Evolutionary conservation across 2,329 filamentous ascomycete genomes (phyloP).

Genomic region (Mollisia scopiformis): DNA sequence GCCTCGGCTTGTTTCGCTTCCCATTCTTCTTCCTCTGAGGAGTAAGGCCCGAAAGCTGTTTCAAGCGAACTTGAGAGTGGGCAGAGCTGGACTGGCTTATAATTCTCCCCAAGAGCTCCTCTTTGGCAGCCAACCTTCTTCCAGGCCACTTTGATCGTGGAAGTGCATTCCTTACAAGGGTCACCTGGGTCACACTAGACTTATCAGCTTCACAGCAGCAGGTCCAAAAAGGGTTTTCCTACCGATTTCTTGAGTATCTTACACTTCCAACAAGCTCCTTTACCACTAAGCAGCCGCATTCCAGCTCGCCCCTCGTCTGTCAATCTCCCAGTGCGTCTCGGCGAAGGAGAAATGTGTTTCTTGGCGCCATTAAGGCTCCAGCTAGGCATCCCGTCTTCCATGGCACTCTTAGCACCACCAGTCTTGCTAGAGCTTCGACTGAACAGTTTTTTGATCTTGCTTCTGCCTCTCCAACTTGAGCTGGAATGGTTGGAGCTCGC

Average conservation of each 20-base stretch:
- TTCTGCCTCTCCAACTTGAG: constrained; percentile 11
- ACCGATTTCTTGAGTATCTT: constrained; percentile 10
- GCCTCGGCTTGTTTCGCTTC: constrained; percentile 9
- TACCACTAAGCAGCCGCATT: constrained; percentile 5
- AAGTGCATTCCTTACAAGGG: constrained; percentile 9
- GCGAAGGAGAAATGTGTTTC: constrained; percentile 4
- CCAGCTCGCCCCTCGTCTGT: constrained; percentile 3
- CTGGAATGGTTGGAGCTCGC: constrained; percentile 4
- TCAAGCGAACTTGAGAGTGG: not conserved
- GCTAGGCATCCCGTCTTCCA: constrained; percentile 9
- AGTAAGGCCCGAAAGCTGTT: not conserved
- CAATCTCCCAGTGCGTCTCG: constrained; percentile 6
- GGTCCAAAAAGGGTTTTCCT: not conserved
- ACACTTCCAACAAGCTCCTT: constrained; percentile 11
- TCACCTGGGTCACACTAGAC: constrained; percentile 4
- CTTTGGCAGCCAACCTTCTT: constrained; percentile 9
- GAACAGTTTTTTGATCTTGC: constrained; percentile 5
- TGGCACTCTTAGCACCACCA: constrained; percentile 3
- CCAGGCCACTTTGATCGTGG: constrained; percentile 5
- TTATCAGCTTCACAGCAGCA: constrained; percentile 1
- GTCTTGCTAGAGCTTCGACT: constrained; percentile 5
- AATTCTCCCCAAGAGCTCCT: constrained; percentile 6
- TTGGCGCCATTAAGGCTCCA: constrained; percentile 6
- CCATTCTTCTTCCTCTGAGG: constrained; percentile 5
- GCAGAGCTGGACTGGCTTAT: constrained; percentile 6